Evolutionary conservation across 768 basidiomycete genomes (phyloP), one percentile per base, ranked within the genome.

Genomic region (Lactarius akahatsu): DNA sequence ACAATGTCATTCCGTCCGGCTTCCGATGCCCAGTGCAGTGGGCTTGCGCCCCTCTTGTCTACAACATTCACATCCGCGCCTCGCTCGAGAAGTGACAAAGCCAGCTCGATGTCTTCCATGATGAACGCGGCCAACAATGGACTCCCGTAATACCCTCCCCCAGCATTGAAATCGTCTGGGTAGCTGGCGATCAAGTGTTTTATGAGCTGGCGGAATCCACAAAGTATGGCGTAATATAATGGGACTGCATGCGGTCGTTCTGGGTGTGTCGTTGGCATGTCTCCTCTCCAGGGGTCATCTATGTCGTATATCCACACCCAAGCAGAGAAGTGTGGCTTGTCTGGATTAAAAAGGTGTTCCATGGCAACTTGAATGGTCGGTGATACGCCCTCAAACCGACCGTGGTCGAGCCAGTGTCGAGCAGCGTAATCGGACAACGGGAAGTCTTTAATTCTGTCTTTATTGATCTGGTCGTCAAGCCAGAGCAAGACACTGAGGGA

Each of bases 221-320:
- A 60, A 0, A 36, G 26, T 32, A 59, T 9, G 0, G 64, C 64
- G 15, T 43, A 60, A 28, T 65, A 57, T 23, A 65, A 45, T 4
- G 64, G 40, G 3, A 40, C 59, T 36, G 62, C 64, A 1, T 1
- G 5, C 0, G 58, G 36, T 23, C 3, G 15, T 3, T 13, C 3
- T 13, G 58, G 58, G n/a, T 18, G 13, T 18, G 54, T 30, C 56
- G 26, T 6, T 0, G 9, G 16, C 6, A 8, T 11, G 9, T 5
- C 4, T 10, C 38, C 54, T 32, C n/a, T 13, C 30, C 50, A 28
- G 9, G 4, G 23, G 8, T 16, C n/a, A n/a, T 56, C 58, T 7
- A 34, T 34, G 45, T 60, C 59, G 8, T 60, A 55, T 23, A 60
- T 20, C 64, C 64, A 60, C 23, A 55, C 32, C 59, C 64, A 65